phyloP scores from a whole-genome alignment of 2,329 filamentous ascomycete genomes.

The Curvularia spicifera region DNA sequence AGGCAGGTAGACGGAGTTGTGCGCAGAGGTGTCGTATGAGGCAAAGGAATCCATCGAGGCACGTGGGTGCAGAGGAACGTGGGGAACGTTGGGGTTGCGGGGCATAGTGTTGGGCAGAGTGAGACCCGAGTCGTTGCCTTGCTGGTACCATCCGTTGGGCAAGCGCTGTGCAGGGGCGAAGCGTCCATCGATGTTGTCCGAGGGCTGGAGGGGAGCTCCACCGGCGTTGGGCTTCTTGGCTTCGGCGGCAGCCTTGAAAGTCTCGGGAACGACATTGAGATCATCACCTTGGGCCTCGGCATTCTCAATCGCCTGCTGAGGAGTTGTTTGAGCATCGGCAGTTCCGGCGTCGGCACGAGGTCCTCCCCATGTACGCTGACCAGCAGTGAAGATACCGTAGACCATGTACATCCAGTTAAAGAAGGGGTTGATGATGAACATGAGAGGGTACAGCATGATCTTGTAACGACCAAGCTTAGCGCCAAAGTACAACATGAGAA shows the following conservation, averaged over 20 bases:
- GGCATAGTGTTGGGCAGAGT: slow-evolving; percentile 60
- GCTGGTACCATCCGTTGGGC: slow-evolving; percentile 71
- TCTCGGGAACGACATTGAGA: slow-evolving; percentile 86
- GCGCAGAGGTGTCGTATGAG: slow-evolving; percentile 61
- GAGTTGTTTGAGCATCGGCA: slow-evolving; percentile 76
- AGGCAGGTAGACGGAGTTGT: slow-evolving; percentile 69
- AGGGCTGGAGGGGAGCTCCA: slow-evolving; percentile 72
- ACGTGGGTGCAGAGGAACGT: slow-evolving; percentile 59
- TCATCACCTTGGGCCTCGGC: slow-evolving; percentile 83
- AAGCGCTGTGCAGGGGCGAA: slow-evolving; percentile 75
- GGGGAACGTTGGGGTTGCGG: slow-evolving; percentile 55
- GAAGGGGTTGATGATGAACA: slow-evolving; percentile 95
- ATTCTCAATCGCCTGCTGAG: slow-evolving; percentile 81
- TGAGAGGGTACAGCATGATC: slow-evolving; percentile 91
- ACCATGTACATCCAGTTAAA: slow-evolving; percentile 99
- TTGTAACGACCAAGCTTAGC: slow-evolving; percentile 87
- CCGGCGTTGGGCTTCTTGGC: slow-evolving; percentile 58
- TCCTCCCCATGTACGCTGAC: slow-evolving; percentile 93
- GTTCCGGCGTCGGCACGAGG: slow-evolving; percentile 86
- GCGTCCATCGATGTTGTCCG: slow-evolving; percentile 75
- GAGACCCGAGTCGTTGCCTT: slow-evolving; percentile 70
- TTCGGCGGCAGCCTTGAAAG: slow-evolving; percentile 68
- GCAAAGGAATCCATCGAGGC: slow-evolving; percentile 72
- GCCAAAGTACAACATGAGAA: slow-evolving; percentile 96
- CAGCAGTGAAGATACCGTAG: slow-evolving; percentile 93